A percentile compares a stretch with the other conserved stretches of the same genome.
These are phyloP conservation scores for Aspergillus flavus DNA, from an alignment of 2,329 filamentous ascomycete species.

Conservation along the genomic window DNA sequence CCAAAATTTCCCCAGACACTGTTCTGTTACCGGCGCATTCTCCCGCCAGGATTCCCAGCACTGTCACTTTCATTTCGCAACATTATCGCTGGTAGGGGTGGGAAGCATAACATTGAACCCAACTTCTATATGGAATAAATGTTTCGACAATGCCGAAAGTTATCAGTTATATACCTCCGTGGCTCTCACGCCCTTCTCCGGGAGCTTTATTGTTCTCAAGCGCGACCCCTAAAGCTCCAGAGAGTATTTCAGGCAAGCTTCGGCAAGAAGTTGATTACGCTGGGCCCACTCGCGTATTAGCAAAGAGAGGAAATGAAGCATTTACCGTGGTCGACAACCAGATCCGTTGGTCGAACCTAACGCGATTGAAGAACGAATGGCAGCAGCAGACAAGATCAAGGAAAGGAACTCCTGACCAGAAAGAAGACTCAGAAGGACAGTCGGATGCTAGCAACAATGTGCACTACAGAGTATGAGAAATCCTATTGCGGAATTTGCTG, in stretches of 20 bases:
- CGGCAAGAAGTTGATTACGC: conserved; percentile 22
- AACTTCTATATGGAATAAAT: conserved; percentile 9
- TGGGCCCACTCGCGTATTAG: conserved; percentile 66
- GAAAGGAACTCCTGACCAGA: conserved; percentile 24
- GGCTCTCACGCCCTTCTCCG: conserved; percentile 77
- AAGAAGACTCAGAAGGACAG: conserved; percentile 27
- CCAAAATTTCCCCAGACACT: conserved; percentile 19
- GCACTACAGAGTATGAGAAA: conserved; percentile 31
- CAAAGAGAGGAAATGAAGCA: conserved; percentile 79
- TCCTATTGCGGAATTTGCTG: too few species aligned
- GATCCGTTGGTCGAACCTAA: conserved; percentile 87
- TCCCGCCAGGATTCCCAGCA: background rate
- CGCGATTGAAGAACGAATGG: conserved; percentile 70
- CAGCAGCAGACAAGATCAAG: conserved; percentile 42
- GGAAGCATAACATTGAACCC: background rate
- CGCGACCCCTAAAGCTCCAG: conserved; percentile 47
- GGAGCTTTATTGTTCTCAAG: conserved; percentile 76
- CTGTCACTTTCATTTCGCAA: background rate
- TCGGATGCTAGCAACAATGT: conserved; percentile 38
- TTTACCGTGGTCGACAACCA: conserved; percentile 88
- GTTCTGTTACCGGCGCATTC: conserved; percentile 6
- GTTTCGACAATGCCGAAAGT: conserved; percentile 74
- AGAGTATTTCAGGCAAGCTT: conserved; percentile 25
- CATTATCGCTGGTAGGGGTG: background rate
- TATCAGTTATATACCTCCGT: conserved; percentile 80